Evolutionary conservation across 2,329 filamentous ascomycete species (phyloP).

Genomic region (Thelonectria olida): DNA sequence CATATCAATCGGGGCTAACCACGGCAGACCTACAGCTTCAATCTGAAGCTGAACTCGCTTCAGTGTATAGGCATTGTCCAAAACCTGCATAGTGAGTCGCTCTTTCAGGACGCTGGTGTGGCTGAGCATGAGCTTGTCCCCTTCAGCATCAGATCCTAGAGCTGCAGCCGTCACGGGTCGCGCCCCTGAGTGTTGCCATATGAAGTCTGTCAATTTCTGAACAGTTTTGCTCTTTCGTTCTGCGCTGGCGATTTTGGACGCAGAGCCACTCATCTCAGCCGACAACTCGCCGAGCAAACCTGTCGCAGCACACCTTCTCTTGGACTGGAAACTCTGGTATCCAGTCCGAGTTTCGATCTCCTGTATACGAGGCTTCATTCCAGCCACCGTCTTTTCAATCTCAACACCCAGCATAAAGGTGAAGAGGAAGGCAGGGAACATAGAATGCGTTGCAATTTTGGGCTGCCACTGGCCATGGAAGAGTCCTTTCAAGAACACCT

Average conservation of each 20-base stretch:
- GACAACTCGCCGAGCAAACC: constrained; percentile 45
- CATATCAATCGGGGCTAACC: too few species aligned
- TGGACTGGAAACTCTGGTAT: constrained; percentile 44
- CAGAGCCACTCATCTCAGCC: constrained; percentile 45
- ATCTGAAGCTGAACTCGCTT: constrained; percentile 53
- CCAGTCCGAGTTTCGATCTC: constrained; percentile 49
- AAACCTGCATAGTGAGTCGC: constrained; percentile 46
- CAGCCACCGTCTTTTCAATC: constrained; percentile 43
- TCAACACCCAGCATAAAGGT: constrained; percentile 46
- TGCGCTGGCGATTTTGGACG: constrained; percentile 49
- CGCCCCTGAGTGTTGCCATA: constrained; percentile 24
- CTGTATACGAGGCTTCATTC: constrained; percentile 45
- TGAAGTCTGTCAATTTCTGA: constrained; percentile 46
- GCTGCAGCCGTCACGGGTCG: background rate
- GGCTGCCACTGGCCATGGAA: constrained; percentile 42
- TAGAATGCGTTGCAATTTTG: constrained; percentile 38
- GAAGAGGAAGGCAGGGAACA: constrained; percentile 49
- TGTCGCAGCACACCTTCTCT: constrained; percentile 39
- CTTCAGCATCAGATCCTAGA: constrained; percentile 1
- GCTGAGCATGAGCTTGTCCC: constrained; percentile 35
- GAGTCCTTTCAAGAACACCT: constrained; percentile 33
- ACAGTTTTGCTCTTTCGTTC: constrained; percentile 48
- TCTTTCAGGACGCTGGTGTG: constrained; percentile 43
- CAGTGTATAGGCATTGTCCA: constrained; percentile 48
- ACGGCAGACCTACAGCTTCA: constrained; percentile 43